Evolutionary conservation across 2,329 filamentous ascomycete genomes (phyloP).

Genomic region (Hymenoscyphus fructigenus): DNA sequence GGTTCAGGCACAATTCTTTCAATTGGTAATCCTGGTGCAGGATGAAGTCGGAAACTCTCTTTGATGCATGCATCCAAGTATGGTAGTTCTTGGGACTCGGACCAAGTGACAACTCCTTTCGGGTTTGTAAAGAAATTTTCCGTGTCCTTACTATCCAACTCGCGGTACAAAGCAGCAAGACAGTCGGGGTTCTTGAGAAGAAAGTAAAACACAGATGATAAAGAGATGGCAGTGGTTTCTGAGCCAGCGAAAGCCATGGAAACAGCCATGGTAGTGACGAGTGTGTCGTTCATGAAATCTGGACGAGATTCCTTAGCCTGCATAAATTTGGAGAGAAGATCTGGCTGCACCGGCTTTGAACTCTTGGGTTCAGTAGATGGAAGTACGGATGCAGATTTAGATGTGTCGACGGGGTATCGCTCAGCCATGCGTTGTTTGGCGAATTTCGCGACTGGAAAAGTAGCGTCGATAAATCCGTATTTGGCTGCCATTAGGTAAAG

Average conservation of each 20-base stretch:
- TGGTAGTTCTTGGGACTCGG: conserved; percentile 66
- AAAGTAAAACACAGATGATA: conserved; percentile 72
- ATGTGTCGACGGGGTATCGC: conserved; percentile 44
- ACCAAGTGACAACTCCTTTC: conserved; percentile 66
- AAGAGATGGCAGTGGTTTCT: conserved; percentile 76
- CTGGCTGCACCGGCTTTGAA: conserved; percentile 36
- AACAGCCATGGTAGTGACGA: conserved; percentile 70
- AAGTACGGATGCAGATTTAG: conserved; percentile 16
- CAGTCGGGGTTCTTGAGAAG: conserved; percentile 61
- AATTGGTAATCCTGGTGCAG: conserved; percentile 69
- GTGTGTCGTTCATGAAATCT: conserved; percentile 68
- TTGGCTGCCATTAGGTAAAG: conserved; percentile 66
- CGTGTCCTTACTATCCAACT: conserved; percentile 60
- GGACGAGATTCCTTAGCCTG: conserved; percentile 66
- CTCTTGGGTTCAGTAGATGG: conserved; percentile 18
- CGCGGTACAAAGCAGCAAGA: conserved; percentile 55
- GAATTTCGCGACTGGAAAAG: conserved; percentile 73
- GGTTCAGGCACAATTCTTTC: conserved; percentile 69
- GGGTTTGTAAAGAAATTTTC: conserved; percentile 52
- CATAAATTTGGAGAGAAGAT: conserved; percentile 71
- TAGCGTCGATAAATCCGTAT: conserved; percentile 64
- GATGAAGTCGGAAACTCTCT: conserved; percentile 75
- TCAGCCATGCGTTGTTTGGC: conserved; percentile 66
- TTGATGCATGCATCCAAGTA: conserved; percentile 79
- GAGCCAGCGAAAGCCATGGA: conserved; percentile 73